Percentiles rank a stretch among this genome's conserved stretches.
These are phyloP conservation scores for Xylariaceae sp. DNA, from an alignment of 2,329 filamentous ascomycete species.

Conservation along the genomic window DNA sequence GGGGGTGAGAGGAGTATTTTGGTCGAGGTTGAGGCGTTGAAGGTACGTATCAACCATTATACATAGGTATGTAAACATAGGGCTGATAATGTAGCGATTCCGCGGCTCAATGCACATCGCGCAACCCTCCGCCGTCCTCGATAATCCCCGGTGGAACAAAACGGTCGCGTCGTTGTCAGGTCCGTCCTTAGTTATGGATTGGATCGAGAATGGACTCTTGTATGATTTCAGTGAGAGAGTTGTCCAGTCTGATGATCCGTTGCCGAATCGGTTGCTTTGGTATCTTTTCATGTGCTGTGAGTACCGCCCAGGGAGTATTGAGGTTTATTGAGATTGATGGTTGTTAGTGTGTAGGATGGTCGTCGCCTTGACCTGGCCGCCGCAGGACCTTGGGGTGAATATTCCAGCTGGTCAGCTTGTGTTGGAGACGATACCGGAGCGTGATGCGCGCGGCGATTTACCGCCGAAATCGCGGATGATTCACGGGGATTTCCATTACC, in stretches of 20 bases:
- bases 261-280: slow-evolving; percentile 26
- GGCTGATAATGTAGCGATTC: slow-evolving; percentile 12
- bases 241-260: slow-evolving; percentile 12
- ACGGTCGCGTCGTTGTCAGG: slow-evolving; percentile 5
- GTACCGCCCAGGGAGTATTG: background rate
- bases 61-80: background rate
- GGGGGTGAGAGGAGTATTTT: slow-evolving; percentile 6
- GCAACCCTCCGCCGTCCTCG: slow-evolving; percentile 13
- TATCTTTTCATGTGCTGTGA: slow-evolving; percentile 23
- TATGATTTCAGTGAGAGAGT: slow-evolving; percentile 13
- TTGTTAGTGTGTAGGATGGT: slow-evolving; percentile 22
- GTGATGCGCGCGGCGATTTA: background rate
- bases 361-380: slow-evolving; percentile 22
- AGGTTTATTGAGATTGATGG: background rate
- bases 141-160: background rate
- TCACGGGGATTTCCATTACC: slow-evolving; percentile 21
- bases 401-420: background rate
- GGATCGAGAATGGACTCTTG: slow-evolving; percentile 22
- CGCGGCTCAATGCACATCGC: slow-evolving; percentile 19
- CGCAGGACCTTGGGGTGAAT: background rate
- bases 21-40: slow-evolving; percentile 14
- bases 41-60: slow-evolving; percentile 9
- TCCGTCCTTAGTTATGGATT: slow-evolving; percentile 18
- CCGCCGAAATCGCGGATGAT: slow-evolving; percentile 15
- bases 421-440: slow-evolving; percentile 14